These are phyloP conservation scores for Diplodia sapinea DNA, from an alignment of 2,329 filamentous ascomycete species.

Conservation along the genomic window DNA sequence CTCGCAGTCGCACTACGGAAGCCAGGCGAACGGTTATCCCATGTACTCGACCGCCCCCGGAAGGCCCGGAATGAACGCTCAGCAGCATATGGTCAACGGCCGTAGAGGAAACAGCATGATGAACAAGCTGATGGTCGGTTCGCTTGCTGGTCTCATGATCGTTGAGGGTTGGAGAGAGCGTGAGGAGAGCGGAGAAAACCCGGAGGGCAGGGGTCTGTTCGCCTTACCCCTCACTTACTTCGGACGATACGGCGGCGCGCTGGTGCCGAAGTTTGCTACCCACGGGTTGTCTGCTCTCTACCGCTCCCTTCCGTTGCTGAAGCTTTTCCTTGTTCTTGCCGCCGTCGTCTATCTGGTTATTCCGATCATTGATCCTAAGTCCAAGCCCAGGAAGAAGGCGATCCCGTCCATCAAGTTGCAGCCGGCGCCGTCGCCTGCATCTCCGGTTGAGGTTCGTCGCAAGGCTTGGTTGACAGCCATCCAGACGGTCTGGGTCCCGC, in stretches of 20 bases:
- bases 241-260: constrained; percentile 40
- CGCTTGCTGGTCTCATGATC: constrained; percentile 89
- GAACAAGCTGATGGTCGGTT: constrained; percentile 88
- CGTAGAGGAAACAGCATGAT: constrained; percentile 58
- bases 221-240: constrained; percentile 49
- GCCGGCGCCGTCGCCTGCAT: constrained; percentile 72
- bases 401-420: constrained; percentile 50
- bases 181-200: constrained; percentile 60
- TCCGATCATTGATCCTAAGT: constrained; percentile 63
- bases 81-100: constrained; percentile 46
- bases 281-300: constrained; percentile 33
- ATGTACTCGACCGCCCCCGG: constrained; percentile 38
- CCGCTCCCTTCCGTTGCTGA: constrained; percentile 52
- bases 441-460: constrained; percentile 81
- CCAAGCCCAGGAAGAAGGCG: constrained; percentile 59
- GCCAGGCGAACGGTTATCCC: constrained; percentile 40
- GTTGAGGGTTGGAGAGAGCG: constrained; percentile 72
- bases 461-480: constrained; percentile 93
- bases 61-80: constrained; percentile 37
- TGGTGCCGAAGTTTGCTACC: constrained; percentile 36
- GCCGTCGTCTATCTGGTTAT: constrained; percentile 63
- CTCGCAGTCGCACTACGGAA: constrained; percentile 47
- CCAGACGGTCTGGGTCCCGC: constrained; percentile 89
- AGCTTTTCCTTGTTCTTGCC: constrained; percentile 58
- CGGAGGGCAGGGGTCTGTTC: constrained; percentile 50